phyloP scores from a whole-genome alignment of 208 protist species.

The Trypanosoma cruzi region DNA sequence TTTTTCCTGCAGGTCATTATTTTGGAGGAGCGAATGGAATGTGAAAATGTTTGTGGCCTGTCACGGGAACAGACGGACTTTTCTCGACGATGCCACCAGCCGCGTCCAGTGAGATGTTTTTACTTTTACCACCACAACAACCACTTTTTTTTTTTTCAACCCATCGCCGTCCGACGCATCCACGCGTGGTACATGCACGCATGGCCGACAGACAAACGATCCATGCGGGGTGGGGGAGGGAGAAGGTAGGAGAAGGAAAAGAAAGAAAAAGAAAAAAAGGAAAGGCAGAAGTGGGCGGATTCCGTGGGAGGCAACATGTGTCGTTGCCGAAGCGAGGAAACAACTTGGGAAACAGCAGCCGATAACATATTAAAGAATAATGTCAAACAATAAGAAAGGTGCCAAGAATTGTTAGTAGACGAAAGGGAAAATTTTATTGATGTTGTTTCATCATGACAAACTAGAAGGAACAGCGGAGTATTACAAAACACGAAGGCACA shows the following conservation, averaged over 20 bases:
- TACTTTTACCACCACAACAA: not conserved
- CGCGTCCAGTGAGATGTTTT: too few relatives aligned
- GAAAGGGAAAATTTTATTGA: not conserved
- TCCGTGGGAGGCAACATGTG: not conserved
- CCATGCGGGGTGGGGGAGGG: not conserved
- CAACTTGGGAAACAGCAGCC: not conserved
- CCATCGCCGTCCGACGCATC: not conserved
- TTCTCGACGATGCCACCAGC: not conserved
- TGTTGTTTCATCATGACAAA: not conserved
- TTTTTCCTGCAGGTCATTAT: not conserved
- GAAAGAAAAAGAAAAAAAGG: not conserved
- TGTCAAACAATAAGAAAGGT: not conserved
- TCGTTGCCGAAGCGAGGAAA: not conserved
- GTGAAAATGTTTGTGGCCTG: not conserved
- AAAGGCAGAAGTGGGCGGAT: not conserved
- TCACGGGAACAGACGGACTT: not conserved
- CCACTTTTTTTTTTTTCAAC: conserved; percentile 1
- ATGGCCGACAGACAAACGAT: not conserved
- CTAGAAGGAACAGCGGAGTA: not conserved
- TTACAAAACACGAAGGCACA: not conserved
- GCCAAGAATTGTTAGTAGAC: not conserved
- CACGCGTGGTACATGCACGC: not conserved
- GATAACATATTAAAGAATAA: not conserved
- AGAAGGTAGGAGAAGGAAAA: not conserved
- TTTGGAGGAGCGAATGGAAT: not conserved